phyloP scores from a whole-genome alignment of 225 moss, liverwort and hornwort species.

The Anthoceros angustus region DNA sequence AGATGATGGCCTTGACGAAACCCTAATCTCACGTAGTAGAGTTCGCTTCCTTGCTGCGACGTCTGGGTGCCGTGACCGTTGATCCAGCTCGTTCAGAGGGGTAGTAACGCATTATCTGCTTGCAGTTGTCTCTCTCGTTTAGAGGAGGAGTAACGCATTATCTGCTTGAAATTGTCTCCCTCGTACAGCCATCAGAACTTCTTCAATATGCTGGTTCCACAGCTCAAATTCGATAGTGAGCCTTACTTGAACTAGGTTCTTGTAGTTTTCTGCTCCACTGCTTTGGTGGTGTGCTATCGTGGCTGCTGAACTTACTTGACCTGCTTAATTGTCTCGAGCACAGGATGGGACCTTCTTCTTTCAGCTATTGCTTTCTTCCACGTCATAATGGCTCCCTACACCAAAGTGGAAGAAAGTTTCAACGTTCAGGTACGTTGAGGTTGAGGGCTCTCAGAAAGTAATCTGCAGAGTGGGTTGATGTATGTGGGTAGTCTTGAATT shows the following conservation, averaged over 20 bases:
- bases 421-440: constrained; percentile 52
- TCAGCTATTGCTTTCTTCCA: constrained; percentile 48
- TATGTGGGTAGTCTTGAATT: not conserved
- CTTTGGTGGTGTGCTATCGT: not conserved
- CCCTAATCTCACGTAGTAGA: no score
- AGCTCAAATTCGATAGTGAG: not conserved
- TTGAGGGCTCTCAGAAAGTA: not conserved
- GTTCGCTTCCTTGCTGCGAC: no score
- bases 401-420: constrained; percentile 99
- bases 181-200: not conserved
- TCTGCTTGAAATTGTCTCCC: not conserved
- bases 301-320: not conserved
- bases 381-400: constrained; percentile 68
- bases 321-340: not conserved
- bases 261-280: not conserved
- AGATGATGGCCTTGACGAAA: no score
- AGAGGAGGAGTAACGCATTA: no score
- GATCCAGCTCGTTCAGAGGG: no score
- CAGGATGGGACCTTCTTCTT: constrained; percentile 74
- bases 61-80: no score
- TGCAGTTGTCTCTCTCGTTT: not conserved
- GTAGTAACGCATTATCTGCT: no score
- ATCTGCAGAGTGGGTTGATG: not conserved
- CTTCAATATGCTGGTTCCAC: not conserved
- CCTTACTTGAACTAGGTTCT: not conserved